Base-by-base conservation (phyloP, 116 monocot genomes). In the Papilionanthe hybrid region DNA sequence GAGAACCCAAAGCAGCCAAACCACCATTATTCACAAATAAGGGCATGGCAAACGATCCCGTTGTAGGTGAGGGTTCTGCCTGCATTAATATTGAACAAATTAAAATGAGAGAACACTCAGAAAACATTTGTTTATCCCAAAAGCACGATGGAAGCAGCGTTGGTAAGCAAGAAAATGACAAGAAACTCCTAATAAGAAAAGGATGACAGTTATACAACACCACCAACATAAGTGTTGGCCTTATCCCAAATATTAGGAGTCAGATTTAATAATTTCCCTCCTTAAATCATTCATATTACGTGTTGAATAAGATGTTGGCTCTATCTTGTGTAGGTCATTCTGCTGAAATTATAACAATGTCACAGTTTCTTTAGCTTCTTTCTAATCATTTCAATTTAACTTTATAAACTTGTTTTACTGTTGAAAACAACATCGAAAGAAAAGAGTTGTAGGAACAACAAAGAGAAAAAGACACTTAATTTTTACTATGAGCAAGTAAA, bases 51-150 rank as follows among this genome's bases (percentile, higher is more conserved):
- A 94, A 91, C 25, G 94, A 90, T 44, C 97, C 94, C 4, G 97
- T 97, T 1, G 97, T 97, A 45, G 97, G 96, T 25, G 97, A 97
- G 28, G 97, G 92, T 72, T 97, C 97, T n/a, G 86, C 89, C 97
- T 97, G 87, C 60, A 90, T 42, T n/a, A 47, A 50, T 66, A 44
- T 12, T 43, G 73, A 44, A 32, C 4, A 73, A 19, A 43, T n/a
- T n/a, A 42, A 10, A 9, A 71, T 73, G 44, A 73, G 43, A 73
- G 73, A 73, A n/a, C 29, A 73, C 10, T 11, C 18, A 43, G 43
- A 43, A 20, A 8, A 73, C 73, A 73, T 43, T 69, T 69, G 8
- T 32, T 32, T 30, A 69, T 30, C 29, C 37, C 69, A 69, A 69
- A 69, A 69, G 69, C 15, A n/a, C 32, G 37, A 32, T 13, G 32